Base-by-base conservation (phyloP, 2,329 filamentous ascomycete species). In the Fusarium sp. region DNA sequence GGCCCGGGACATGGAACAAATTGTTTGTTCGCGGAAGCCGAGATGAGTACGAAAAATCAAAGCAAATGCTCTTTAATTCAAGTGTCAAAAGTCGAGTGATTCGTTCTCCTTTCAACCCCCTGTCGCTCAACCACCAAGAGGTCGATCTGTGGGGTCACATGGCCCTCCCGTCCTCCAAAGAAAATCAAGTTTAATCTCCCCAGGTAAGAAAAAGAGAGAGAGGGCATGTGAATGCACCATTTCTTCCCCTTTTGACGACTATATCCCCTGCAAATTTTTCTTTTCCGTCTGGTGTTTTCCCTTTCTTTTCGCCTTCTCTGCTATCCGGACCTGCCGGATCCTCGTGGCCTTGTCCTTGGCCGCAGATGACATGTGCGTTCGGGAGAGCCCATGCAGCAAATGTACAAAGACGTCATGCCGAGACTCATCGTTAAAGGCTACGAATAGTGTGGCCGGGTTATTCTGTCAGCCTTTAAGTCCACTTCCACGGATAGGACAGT, bases 141-240 rank as follows among this genome's bases (percentile, higher is more conserved):
- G 58, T 61, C 58, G 23, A 60, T 45, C 25, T 61, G 58, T 48
- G 58, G 58, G 39, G 39, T 61, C 41, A 45, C 57, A 43, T 43
- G 58, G 39, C 39, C 39, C 58, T 48, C 39, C 41, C 20, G 20
- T 45, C 39, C 39, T 32, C 13, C n/a, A 45, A 61, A 48, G 30
- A 61, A 61, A 61, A 61, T 61, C 58, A 61, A 61, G 58, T 61
- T 61, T 61, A 61, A 48, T 61, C 58, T 61, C 58, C 58, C 58
- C n/a, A 48, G 14, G 14, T n/a, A 18, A 32, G 30, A n/a, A 45
- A 41, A 23, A 23, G 27, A 30, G 27, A 30, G 27, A 20, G 18
- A 18, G 43, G 23, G 18, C 58, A 61, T 61, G 58, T 48, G 27
- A 61, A 61, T 43, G 27, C 37, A 48, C 39, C 27, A 45, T 48